Base-by-base conservation (phyloP, 139 green algal species). In the Micractinium conductrix region DNA sequence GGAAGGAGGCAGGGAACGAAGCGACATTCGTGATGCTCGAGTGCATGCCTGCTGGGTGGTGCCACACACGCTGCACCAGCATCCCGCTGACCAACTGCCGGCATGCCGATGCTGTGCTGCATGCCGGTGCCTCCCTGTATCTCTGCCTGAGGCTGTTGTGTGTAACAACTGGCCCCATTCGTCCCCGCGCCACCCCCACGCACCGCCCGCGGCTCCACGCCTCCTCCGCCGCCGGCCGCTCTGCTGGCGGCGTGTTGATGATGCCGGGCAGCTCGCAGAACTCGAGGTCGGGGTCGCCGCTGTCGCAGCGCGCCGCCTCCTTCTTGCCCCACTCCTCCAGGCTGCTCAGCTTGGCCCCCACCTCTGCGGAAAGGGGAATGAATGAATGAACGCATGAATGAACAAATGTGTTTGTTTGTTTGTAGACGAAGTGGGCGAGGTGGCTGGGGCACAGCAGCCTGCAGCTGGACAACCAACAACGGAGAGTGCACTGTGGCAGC, bases 241-340 rank as follows among this genome's bases (percentile, higher is more conserved):
- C 65, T 22, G 45, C 28, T 40, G 88, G 84, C 35, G 89, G 69
- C 28, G 84, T 81, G 24, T 87, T 81, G 35, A 87, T 69, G 53
- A 82, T 80, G 58, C 55, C 83, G 0, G 82, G 78, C 48, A 92
- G 72, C 35, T 85, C 85, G 65, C 92, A 96, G 74, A 95, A 88
- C 65, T 96, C 93, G 26, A 92, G 58, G 63, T 96, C 93, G 43
- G 93, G 93, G 70, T 95, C 70, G n/a, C 93, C 74, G n/a, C 65
- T 48, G 30, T 86, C 85, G 60, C 85, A 88, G 33, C 78, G 79
- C 26, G 68, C 35, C 2, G 83, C 83, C 43, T 87, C 83, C 50
- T 85, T 65, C 55, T 63, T 73, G 58, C 76, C 83, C 83, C 83
- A 87, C 76, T 83, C 73, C 78, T 84, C 48, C 45, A 78, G 35